Evolutionary conservation across 2,329 filamentous ascomycete genomes (phyloP).

Genomic region (Cladobotryum mycophilum): DNA sequence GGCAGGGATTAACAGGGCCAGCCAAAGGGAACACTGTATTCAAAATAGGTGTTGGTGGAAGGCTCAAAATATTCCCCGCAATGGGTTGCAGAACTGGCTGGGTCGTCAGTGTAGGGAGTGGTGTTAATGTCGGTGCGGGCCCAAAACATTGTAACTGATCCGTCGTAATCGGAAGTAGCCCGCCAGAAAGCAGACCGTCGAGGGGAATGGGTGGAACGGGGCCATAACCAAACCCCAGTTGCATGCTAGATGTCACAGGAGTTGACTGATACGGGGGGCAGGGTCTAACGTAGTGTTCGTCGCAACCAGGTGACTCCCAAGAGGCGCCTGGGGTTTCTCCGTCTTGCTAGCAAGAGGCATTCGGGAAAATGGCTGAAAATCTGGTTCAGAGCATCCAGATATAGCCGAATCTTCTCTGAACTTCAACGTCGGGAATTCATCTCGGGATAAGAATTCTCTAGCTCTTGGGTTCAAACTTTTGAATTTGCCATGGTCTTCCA

Average conservation of each 20-base stretch:
- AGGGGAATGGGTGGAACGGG: neutral
- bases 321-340: neutral
- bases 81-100: conserved; percentile 4
- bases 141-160: conserved; percentile 2
- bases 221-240: neutral
- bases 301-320: neutral
- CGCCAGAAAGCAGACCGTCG: neutral
- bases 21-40: neutral
- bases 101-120: neutral
- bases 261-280: neutral
- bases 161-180: neutral
- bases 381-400: neutral
- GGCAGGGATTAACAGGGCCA: neutral
- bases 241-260: neutral
- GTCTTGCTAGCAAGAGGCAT: neutral
- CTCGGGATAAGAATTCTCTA: conserved; percentile 28
- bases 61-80: neutral
- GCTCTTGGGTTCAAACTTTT: conserved; percentile 26
- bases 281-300: neutral
- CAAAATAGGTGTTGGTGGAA: neutral
- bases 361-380: neutral
- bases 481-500: conserved; percentile 8
- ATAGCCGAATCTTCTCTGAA: neutral
- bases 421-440: neutral
- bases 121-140: neutral